Base-by-base conservation (phyloP, 495 filamentous ascomycete genomes). In the Penicillium silybi region DNA sequence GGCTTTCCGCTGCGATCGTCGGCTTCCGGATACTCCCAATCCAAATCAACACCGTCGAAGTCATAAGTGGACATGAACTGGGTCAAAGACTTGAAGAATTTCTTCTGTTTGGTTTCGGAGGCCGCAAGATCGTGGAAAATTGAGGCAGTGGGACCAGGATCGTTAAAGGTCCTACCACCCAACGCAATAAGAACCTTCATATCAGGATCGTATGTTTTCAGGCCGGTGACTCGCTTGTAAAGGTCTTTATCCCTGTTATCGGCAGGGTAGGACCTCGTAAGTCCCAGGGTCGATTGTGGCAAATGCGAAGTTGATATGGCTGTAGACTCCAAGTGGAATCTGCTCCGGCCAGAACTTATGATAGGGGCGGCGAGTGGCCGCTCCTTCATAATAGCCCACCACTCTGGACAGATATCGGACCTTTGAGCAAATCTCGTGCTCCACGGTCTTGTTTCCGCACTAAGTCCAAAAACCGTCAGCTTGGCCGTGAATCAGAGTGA, bases 151-250 rank as follows among this genome's bases (percentile, higher is more conserved):
- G 61, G 48, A 0, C 59, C 67, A 16, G 41, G 49, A 32, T 67
- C 69, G 34, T 63, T 71, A 47, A 75, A 75, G 19, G 53, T 54
- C 59, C 61, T 74, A 1, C 76, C 76, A 6, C 76, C 76, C 45
- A 80, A 54, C 0, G 77, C 61, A 32, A 81, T 73, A 44, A 61
- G 69, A 0, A 70, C 66, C 46, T 75, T 46, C 2, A 78, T 53
- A 2, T 22, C 48, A 5, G 53, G 45, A n/a, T 63, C 52, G n/a
- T 56, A 43, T 0, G 45, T 48, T 42, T 74, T 71, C 0, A 80
- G 57, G 3, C 9, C 54, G 0, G 70, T 73, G 20, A 80, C 65
- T 7, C 65, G 41, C 3, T 37, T 68, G 61, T 18, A 68, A 17
- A 35, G 26, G 17, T 26, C 52, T 23, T 49, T 68, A 58, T 37